Percentiles rank a stretch among this genome's conserved stretches.
Conservation (phyloP, 2,329 filamentous ascomycete genomes). For the Talaromyces sp. region DNA sequence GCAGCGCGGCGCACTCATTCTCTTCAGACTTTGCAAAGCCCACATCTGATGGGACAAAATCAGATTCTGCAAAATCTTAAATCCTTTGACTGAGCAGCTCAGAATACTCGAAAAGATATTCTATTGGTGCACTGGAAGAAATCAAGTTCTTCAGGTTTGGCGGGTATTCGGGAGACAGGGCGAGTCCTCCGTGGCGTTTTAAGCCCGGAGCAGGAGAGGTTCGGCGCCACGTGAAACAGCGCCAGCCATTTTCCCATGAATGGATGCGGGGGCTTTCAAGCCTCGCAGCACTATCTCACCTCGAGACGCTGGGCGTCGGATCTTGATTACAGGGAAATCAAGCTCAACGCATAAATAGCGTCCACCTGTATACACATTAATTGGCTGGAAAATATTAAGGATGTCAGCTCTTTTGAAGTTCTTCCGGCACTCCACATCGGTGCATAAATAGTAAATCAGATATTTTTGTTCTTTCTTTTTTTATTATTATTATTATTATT, state of each 20-base stretch:
- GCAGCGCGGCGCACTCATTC: too few relatives aligned
- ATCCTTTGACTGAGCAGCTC: too few relatives aligned
- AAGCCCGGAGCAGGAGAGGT: neutral
- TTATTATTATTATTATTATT: too few relatives aligned
- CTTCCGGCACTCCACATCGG: neutral
- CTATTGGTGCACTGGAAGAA: constrained; percentile 11
- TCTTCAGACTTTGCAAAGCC: neutral
- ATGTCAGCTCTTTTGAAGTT: neutral
- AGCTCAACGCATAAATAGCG: neutral
- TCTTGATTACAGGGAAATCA: constrained; percentile 11
- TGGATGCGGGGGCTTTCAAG: neutral
- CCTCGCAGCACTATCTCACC: neutral
- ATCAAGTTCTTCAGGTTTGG: constrained; percentile 1
- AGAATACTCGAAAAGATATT: neutral
- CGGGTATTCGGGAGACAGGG: constrained; percentile 9
- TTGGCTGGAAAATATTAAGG: neutral
- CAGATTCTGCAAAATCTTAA: neutral
- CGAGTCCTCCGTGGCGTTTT: constrained; percentile 2
- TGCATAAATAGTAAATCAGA: neutral
- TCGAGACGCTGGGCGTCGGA: neutral
- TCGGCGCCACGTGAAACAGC: constrained; percentile 5
- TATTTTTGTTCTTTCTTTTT: too few relatives aligned
- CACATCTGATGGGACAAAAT: neutral
- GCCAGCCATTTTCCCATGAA: constrained; percentile 8
- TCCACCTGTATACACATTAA: neutral